Evolutionary conservation across 441 rosid species (phyloP).

Genomic region (Daphne laureola): DNA sequence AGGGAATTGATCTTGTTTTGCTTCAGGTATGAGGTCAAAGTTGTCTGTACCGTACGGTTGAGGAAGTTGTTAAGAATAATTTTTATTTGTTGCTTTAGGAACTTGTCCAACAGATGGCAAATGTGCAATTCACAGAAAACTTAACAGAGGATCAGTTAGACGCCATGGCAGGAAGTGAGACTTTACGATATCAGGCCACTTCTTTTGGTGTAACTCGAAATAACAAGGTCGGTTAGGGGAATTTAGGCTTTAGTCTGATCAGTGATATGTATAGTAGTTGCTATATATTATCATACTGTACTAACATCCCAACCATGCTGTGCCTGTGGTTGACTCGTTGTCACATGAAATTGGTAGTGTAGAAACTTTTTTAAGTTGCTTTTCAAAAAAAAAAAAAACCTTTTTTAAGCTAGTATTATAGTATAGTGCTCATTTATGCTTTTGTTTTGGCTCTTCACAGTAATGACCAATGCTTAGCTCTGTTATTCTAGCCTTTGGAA

Average conservation of each 20-base stretch:
- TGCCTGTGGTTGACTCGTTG: too few relatives aligned
- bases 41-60: slow-evolving; percentile 12
- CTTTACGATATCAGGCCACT: slow-evolving; percentile 95
- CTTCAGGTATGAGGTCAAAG: slow-evolving; percentile 57
- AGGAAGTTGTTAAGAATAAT: slow-evolving; percentile 18
- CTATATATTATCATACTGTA: too few relatives aligned
- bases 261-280: not conserved
- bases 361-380: too few relatives aligned
- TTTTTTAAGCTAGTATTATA: too few relatives aligned
- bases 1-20: slow-evolving; percentile 97
- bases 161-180: slow-evolving; percentile 99
- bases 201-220: slow-evolving; percentile 93
- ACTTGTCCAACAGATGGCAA: slow-evolving; percentile 99
- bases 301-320: too few relatives aligned
- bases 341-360: too few relatives aligned
- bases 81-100: slow-evolving; percentile 53
- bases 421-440: too few relatives aligned
- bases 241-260: not conserved
- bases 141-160: slow-evolving; percentile 98
- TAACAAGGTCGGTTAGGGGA: slow-evolving; percentile 59
- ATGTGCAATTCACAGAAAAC: slow-evolving; percentile 97
- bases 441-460: too few relatives aligned
- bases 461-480: too few relatives aligned
- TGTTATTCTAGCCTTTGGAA: too few relatives aligned
- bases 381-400: too few relatives aligned